phyloP scores from a whole-genome alignment of 1,284 basidiomycete species.

The Inonotus obliquus region DNA sequence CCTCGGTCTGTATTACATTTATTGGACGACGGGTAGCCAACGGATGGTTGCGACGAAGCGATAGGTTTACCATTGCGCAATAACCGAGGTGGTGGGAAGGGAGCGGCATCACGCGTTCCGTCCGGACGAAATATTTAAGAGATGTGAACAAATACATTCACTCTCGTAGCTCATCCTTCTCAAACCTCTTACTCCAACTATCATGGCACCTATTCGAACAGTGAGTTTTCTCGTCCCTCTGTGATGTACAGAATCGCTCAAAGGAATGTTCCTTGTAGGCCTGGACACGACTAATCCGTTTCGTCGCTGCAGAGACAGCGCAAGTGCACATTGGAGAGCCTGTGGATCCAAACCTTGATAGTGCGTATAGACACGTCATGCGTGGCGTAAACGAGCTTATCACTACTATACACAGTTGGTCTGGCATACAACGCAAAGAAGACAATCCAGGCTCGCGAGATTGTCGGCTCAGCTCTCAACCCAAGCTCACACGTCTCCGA shows the following conservation, averaged over 20 bases:
- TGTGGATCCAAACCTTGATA: conserved; percentile 59
- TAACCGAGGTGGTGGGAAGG: neutral
- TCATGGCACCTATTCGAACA: conserved; percentile 58
- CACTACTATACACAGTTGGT: conserved; percentile 48
- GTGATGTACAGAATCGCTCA: neutral
- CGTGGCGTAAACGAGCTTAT: neutral
- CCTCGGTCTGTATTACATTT: neutral
- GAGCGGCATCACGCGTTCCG: neutral
- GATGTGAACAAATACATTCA: neutral
- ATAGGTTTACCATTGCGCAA: neutral
- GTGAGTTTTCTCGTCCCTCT: conserved; percentile 31
- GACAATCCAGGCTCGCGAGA: conserved; percentile 62
- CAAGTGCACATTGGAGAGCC: conserved; percentile 77
- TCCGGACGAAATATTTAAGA: conserved; percentile 4
- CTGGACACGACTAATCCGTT: conserved; percentile 82
- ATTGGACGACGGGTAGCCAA: neutral
- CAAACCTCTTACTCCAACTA: conserved; percentile 16
- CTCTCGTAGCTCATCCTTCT: neutral
- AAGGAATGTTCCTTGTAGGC: conserved; percentile 34
- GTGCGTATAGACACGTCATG: conserved; percentile 32
- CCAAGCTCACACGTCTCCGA: conserved; percentile 56
- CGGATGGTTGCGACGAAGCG: neutral
- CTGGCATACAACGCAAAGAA: conserved; percentile 52
- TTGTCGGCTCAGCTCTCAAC: conserved; percentile 62
- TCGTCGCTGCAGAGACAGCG: conserved; percentile 72